These are phyloP conservation scores for Emergomyces orientalis DNA, from an alignment of 2,329 filamentous ascomycete species.

Conservation along the genomic window DNA sequence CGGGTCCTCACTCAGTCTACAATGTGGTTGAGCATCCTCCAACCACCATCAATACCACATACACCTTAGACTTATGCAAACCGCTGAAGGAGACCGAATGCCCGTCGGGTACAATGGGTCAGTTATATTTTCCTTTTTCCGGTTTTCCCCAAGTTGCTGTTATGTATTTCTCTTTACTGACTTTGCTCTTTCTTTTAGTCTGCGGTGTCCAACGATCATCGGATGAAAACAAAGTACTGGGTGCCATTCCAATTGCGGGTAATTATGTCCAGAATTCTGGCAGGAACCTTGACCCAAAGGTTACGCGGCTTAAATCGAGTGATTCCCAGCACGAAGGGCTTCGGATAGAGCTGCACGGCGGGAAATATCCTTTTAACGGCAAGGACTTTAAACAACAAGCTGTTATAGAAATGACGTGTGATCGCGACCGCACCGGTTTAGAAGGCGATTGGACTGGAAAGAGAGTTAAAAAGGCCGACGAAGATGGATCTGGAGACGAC, in stretches of 20 bases:
- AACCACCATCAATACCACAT: constrained; percentile 60
- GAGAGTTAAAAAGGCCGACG: constrained; percentile 20
- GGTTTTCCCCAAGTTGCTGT: background rate
- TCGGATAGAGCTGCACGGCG: constrained; percentile 55
- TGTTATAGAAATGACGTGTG: constrained; percentile 76
- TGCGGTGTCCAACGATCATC: constrained; percentile 15
- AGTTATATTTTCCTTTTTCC: background rate
- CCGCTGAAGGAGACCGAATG: constrained; percentile 47
- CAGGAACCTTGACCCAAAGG: constrained; percentile 45
- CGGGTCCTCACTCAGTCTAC: constrained; percentile 20
- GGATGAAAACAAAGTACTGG: constrained; percentile 18
- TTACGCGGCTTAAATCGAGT: constrained; percentile 51
- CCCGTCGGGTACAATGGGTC: constrained; percentile 14
- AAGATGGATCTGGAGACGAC: constrained; percentile 24
- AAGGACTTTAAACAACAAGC: constrained; percentile 52
- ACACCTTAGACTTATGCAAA: constrained; percentile 68
- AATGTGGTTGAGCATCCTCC: constrained; percentile 17
- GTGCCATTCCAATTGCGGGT: constrained; percentile 25
- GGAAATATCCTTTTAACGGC: constrained; percentile 31
- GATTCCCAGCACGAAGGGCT: constrained; percentile 62
- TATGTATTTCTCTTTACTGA: background rate
- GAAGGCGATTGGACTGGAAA: constrained; percentile 40
- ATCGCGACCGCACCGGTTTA: constrained; percentile 59
- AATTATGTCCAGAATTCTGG: constrained; percentile 19
- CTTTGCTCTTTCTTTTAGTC: constrained; percentile 11